These are phyloP conservation scores for Phytopythium montanum DNA, from an alignment of 352 stramenopile genomes.

Conservation along the genomic window DNA sequence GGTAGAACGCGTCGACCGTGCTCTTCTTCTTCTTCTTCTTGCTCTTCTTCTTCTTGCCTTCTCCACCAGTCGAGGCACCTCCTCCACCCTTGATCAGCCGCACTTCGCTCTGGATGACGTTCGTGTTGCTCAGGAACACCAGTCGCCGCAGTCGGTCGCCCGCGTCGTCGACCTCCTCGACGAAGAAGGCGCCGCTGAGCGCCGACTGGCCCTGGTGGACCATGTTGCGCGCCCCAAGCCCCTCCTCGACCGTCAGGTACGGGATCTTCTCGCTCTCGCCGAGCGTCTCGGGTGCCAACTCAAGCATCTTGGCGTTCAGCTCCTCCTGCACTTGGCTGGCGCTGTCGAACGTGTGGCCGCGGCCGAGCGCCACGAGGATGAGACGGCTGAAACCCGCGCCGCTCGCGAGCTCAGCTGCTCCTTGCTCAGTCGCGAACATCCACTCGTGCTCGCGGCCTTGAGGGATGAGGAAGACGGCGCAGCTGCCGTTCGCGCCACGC, in stretches of 20 bases:
- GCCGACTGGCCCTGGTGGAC: constrained; percentile 44
- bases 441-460: constrained; percentile 81
- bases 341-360: constrained; percentile 58
- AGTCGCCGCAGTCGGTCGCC: constrained; percentile 49
- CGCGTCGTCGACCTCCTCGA: constrained; percentile 64
- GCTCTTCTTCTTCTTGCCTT: constrained; percentile 64
- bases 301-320: constrained; percentile 61
- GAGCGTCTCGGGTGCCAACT: constrained; percentile 50
- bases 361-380: constrained; percentile 62
- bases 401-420: constrained; percentile 50
- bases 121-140: constrained; percentile 68
- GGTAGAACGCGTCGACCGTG: constrained; percentile 46
- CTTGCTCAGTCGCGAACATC: constrained; percentile 74
- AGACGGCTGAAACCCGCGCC: constrained; percentile 68
- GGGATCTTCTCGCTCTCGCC: constrained; percentile 47
- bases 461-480: constrained; percentile 71
- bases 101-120: constrained; percentile 79
- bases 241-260: constrained; percentile 70
- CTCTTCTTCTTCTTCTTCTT: constrained; percentile 52
- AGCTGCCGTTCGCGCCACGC: constrained; percentile 49
- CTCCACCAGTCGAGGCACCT: constrained; percentile 13
- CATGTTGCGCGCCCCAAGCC: constrained; percentile 54
- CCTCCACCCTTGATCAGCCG: constrained; percentile 24
- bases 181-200: constrained; percentile 61
- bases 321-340: constrained; percentile 68